These are phyloP conservation scores for Parascedosporium putredinis DNA, from an alignment of 2,329 filamentous ascomycete genomes.

Conservation along the genomic window DNA sequence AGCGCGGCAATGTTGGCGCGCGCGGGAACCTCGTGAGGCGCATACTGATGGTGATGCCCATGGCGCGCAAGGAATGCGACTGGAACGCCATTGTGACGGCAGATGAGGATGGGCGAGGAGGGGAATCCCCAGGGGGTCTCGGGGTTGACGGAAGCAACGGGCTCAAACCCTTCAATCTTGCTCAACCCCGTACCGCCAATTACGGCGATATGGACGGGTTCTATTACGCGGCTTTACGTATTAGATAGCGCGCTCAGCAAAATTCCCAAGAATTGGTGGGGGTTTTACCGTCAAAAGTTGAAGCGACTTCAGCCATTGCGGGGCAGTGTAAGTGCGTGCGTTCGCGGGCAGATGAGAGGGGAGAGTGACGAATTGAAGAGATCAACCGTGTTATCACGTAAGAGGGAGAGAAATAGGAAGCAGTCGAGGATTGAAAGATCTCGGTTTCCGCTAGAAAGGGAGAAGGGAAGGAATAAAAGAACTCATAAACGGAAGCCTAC, in stretches of 20 bases:
- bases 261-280: no score
- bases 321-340: background rate
- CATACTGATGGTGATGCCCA: slow-evolving; percentile 76
- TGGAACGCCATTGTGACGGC: slow-evolving; percentile 71
- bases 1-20: slow-evolving; percentile 98
- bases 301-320: background rate
- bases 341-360: background rate
- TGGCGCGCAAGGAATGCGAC: slow-evolving; percentile 94
- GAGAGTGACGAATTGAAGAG: background rate
- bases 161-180: slow-evolving; percentile 76
- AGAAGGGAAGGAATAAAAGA: background rate
- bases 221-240: slow-evolving; percentile 28
- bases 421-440: background rate
- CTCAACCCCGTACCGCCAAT: slow-evolving; percentile 90
- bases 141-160: slow-evolving; percentile 67
- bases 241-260: no score
- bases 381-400: background rate
- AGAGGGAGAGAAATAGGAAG: background rate
- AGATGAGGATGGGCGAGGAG: slow-evolving; percentile 67
- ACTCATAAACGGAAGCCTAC: background rate
- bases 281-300: slow-evolving; percentile 1
- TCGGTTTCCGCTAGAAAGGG: background rate
- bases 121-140: slow-evolving; percentile 83
- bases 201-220: slow-evolving; percentile 71
- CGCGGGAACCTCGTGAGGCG: slow-evolving; percentile 88